Evolutionary conservation across 352 stramenopile genomes (phyloP).

Genomic region (Phytophthora megakarya): DNA sequence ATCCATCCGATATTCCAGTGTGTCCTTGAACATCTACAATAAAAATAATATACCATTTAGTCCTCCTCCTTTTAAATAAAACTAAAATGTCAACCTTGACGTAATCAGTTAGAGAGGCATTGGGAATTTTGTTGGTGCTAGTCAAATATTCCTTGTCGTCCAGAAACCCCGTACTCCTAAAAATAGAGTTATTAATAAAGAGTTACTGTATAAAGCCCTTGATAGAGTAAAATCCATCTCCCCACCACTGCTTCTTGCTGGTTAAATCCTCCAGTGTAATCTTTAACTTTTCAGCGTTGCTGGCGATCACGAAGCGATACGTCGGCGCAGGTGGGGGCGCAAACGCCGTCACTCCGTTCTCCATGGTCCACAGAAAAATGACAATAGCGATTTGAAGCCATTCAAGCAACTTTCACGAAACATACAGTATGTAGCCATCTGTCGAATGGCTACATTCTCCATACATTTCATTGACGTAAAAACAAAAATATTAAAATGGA

Average conservation of each 20-base stretch:
- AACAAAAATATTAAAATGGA: no score
- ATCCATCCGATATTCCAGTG: conserved; percentile 14
- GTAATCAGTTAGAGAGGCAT: conserved; percentile 1
- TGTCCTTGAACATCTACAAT: conserved; percentile 13
- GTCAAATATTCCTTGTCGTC: conserved; percentile 16
- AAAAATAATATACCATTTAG: not conserved
- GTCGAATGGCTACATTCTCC: no score
- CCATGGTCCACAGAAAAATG: no score
- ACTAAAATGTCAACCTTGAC: no score
- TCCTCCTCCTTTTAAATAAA: no score
- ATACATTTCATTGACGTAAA: no score
- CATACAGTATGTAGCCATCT: no score
- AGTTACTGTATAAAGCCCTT: no score
- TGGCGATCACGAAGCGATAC: conserved; percentile 8
- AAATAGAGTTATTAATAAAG: not conserved
- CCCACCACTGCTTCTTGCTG: conserved; percentile 17
- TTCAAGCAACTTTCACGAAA: no score
- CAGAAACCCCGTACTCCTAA: conserved; percentile 7
- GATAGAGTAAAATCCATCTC: no score
- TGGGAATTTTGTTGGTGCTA: conserved; percentile 10
- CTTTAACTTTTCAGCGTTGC: conserved; percentile 3
- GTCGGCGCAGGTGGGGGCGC: not conserved
- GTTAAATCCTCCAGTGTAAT: conserved; percentile 11
- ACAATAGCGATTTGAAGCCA: no score
- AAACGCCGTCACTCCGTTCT: no score